phyloP scores from a whole-genome alignment of 2,329 filamentous ascomycete genomes.

The Exophiala sp. region DNA sequence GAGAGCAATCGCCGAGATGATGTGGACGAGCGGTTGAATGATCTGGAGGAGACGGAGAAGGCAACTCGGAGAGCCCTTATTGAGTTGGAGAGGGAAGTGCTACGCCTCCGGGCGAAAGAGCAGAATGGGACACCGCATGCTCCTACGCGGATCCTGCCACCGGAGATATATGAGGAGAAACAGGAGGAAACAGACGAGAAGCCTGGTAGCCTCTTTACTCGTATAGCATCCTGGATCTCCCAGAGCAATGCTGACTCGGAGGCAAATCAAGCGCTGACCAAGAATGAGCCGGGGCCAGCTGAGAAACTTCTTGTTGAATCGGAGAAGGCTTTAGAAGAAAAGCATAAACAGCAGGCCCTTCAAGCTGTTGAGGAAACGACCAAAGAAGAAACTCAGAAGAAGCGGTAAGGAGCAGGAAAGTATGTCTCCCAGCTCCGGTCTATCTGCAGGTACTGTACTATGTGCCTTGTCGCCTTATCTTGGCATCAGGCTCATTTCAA shows the following conservation, averaged over 20 bases:
- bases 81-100: constrained; percentile 43
- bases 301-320: constrained; percentile 28
- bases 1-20: constrained; percentile 55
- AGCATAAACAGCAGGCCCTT: constrained; percentile 28
- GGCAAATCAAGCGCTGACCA: constrained; percentile 32
- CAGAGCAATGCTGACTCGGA: constrained; percentile 32
- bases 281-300: constrained; percentile 25
- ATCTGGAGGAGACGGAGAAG: constrained; percentile 49
- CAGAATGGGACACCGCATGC: constrained; percentile 26
- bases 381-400: background rate
- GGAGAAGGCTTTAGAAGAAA: constrained; percentile 33
- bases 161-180: constrained; percentile 37
- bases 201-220: constrained; percentile 33
- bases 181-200: constrained; percentile 29
- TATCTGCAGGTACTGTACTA: too few species aligned
- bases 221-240: constrained; percentile 34
- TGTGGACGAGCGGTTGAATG: constrained; percentile 53
- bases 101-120: constrained; percentile 38
- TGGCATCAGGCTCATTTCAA: too few species aligned
- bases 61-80: constrained; percentile 38
- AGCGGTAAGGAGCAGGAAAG: constrained; percentile 3
- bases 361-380: constrained; percentile 4
- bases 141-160: constrained; percentile 37
- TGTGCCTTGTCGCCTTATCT: too few species aligned
- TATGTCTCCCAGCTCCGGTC: too few species aligned